Evolutionary conservation across 1,139 yeast species (phyloP).

Genomic region (Groenewaldozyma auringiensis): DNA sequence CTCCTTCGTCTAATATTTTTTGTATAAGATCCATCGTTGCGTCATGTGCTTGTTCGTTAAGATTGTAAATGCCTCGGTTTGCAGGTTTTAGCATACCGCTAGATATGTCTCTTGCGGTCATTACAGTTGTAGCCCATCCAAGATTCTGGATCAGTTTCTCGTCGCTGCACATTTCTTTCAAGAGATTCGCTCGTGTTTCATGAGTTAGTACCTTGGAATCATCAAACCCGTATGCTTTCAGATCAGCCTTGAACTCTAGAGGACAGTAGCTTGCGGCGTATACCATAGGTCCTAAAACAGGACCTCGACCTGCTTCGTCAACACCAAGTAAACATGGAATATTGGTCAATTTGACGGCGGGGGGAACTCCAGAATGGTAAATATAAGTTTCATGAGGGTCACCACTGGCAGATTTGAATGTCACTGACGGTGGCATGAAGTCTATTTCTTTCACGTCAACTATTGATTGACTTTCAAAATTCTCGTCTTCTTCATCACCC

Average conservation of each 20-base stretch:
- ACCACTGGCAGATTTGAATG: slow-evolving; percentile 9
- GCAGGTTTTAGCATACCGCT: slow-evolving; percentile 78
- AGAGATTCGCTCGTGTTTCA: slow-evolving; percentile 53
- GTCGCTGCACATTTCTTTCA: slow-evolving; percentile 47
- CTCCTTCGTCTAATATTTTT: slow-evolving; percentile 51
- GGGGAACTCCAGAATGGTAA: slow-evolving; percentile 34
- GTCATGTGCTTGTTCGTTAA: slow-evolving; percentile 95
- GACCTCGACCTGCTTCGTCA: slow-evolving; percentile 98
- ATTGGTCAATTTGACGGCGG: background rate
- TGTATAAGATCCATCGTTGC: slow-evolving; percentile 75
- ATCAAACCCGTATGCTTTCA: slow-evolving; percentile 68
- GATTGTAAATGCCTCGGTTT: slow-evolving; percentile 48
- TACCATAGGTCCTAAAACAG: slow-evolving; percentile 94
- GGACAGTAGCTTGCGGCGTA: slow-evolving; percentile 80
- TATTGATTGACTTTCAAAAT: background rate
- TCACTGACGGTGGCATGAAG: slow-evolving; percentile 27
- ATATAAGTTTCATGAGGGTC: slow-evolving; percentile 26
- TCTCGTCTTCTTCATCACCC: slow-evolving; percentile 1
- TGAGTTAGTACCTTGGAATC: slow-evolving; percentile 87
- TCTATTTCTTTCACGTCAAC: slow-evolving; percentile 3
- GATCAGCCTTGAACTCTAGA: slow-evolving; percentile 45
- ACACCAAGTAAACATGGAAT: slow-evolving; percentile 63
- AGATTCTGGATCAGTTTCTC: slow-evolving; percentile 46
- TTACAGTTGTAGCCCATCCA: slow-evolving; percentile 82
- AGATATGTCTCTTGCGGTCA: slow-evolving; percentile 83